Evolutionary conservation across 2,329 filamentous ascomycete species (phyloP), one percentile per base, ranked within the genome.

Genomic region (Fusarium solani-melongenae): DNA sequence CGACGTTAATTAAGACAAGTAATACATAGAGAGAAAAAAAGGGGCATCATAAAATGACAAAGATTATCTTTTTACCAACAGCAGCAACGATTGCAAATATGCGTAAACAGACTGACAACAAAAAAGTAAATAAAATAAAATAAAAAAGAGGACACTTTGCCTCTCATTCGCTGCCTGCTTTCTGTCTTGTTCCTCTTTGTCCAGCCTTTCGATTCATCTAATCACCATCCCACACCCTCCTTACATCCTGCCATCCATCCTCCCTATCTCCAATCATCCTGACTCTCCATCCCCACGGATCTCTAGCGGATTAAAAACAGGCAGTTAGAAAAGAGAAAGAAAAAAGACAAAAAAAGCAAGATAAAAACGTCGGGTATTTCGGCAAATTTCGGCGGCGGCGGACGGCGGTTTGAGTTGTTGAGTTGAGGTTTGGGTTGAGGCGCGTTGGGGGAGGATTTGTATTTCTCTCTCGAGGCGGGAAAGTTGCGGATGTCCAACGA

Each of bases 281-380:
- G 3, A 20, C 7, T 38, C 33, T 15, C 34, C 14, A 22, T 17
- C 22, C 10, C 22, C 8, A 4, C 12, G 11, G 24, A 49, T 61
- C 39, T 61, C 58, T 46, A 20, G 39, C 29, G 29, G 27, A 8
- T 9, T n/a, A 56, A 22, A 46, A 39, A 20, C 56, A 66, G 34
- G 36, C 56, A 65, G 33, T 22, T 29, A 51, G 29, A 38, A 56
- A 33, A 39, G 51, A 39, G 51, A 39, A 51, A 44, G 24, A 60
- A 31, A 63, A 17, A 49, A 69, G 33, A 62, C 61, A 46, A 62
- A 39, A 71, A 39, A 44, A 34, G 15, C n/a, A 56, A 44, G 22
- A 31, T 36, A 67, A 62, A 62, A 57, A 63, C 70, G 55, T 69
- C 57, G 71, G 71, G 71, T 73, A 73, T 73, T 73, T 73, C 57